Conservation (phyloP, 2,329 filamentous ascomycete species). For the Penicillium sp. region DNA sequence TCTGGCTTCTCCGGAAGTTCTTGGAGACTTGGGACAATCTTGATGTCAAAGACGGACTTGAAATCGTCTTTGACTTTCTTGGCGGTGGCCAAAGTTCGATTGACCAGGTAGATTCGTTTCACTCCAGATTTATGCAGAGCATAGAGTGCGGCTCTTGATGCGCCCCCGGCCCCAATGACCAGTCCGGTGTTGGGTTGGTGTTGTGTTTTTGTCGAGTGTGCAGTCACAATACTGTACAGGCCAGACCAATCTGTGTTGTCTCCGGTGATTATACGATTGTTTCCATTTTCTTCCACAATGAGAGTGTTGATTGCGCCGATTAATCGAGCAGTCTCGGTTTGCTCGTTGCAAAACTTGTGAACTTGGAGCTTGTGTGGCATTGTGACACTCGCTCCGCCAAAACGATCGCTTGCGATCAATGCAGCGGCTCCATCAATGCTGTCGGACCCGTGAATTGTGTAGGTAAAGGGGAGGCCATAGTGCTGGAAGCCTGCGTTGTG, state of each 20-base stretch:
- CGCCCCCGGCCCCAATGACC: constrained; percentile 47
- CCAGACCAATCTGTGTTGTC: constrained; percentile 50
- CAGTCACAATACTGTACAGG: constrained; percentile 34
- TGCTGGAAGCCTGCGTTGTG: no score
- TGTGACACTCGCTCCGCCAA: no score
- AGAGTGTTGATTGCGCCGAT: constrained; percentile 38
- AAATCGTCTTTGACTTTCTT: constrained; percentile 16
- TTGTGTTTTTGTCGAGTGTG: constrained; percentile 11
- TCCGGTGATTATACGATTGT: constrained; percentile 32
- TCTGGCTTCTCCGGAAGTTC: constrained; percentile 15
- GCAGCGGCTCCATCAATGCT: no score
- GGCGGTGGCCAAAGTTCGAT: constrained; percentile 24
- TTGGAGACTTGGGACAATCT: constrained; percentile 5
- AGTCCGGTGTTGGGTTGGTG: constrained; percentile 30
- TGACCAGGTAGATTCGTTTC: constrained; percentile 39
- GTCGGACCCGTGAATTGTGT: no score
- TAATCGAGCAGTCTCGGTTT: constrained; percentile 35
- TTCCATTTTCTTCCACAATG: constrained; percentile 8
- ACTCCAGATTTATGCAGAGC: constrained; percentile 33
- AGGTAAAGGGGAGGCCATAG: no score
- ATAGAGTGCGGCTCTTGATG: constrained; percentile 44
- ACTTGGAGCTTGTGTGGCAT: no score
- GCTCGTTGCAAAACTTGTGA: constrained; percentile 33
- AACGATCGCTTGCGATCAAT: no score
- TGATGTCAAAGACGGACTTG: constrained; percentile 7